Base-by-base conservation (phyloP, 169 alveolate genomes). In the Plasmodium billcollinsi region DNA sequence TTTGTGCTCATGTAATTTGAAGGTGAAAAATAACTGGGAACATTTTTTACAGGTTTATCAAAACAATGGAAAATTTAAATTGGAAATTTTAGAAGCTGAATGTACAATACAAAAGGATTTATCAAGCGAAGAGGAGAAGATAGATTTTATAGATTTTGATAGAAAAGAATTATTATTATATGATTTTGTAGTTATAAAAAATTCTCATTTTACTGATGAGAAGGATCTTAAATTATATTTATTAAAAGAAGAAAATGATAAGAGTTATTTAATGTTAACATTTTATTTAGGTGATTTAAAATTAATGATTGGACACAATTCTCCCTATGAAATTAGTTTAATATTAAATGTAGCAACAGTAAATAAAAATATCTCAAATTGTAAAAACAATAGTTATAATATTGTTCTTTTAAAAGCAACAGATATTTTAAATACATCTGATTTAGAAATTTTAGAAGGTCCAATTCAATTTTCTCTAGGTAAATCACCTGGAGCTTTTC, bases 131-230 rank as follows among this genome's bases (percentile, higher is more conserved):
- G n/a, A 66, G 20, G 62, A 15, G 2, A 2, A 52, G 3, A 61
- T 52, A 29, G 9, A 6, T 56, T 26, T 21, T 9, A 20, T 65
- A 45, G 45, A 66, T 24, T 61, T 80, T 21, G 58, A 80, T 62
- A 80, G 83, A 45, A 80, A 80, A 69, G 90, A 80, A 49, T 80
- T 80, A 29, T 80, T 80, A 80, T 59, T 80, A 26, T 65, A 80
- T 49, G 56, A 80, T 62, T 66, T 26, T 63, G 21, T 67, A 12
- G 83, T 80, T 56, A 67, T 80, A 21, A 80, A 67, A 14, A 80
- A 80, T 80, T 80, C 73, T 14, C 20, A 63, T 20, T 80, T 80
- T 56, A 29, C 73, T 18, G 59, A 80, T 69, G 90, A 33, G 3
- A 54, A 56, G 15, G 2, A 63, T 7, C 67, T 80, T 67, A 85